Base-by-base conservation (phyloP, 208 protist species). In the Trypanosoma rangeli region DNA sequence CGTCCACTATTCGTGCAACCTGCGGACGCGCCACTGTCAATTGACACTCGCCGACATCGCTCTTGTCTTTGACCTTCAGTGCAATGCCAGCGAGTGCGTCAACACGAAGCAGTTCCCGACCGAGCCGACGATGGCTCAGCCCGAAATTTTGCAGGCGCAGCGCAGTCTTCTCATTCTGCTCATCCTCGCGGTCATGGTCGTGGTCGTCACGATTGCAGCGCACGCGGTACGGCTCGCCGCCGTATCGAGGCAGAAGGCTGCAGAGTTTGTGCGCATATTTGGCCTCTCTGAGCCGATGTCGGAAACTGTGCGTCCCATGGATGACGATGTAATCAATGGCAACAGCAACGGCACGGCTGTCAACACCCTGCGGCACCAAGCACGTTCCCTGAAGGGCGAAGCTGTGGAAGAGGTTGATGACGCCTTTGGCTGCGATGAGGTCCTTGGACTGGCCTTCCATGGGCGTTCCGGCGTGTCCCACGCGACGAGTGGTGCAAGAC, bases 21-120 rank as follows among this genome's bases (percentile, higher is more conserved):
- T 76, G 28, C 37, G 55, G 31, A 70, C 31, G 66, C 61, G 70
- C 2, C 24, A 5, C 8, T 96, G 90, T 67, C 42, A 73, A 64
- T 74, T 96, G 5, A 84, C 74, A 20, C 70, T 94, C 26, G 54
- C 60, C 0, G 90, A 96, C 65, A 48, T 93, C 48, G 52, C 72
- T 10, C 69, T 94, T 39, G 54, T 92, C 7, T 90, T 96, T 64
- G 71, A 94, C 39, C 81, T 79, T 10, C 52, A 86, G 37, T 96
- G 90, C 55, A 70, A 61, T 39, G 87, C 85, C 31, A 76, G 83
- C 22, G 87, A 96, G 74, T 96, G 90, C 66, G 78, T 92, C n/a
- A 76, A 92, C 63, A 71, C 68, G 35, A 39, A 31, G 18, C 20
- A 57, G 58, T 95, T 89, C 59, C 86, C 89, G 13, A 58, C 71